Evolutionary conservation across 257 asterid species (phyloP).

Genomic region (Solanum sejunctum): DNA sequence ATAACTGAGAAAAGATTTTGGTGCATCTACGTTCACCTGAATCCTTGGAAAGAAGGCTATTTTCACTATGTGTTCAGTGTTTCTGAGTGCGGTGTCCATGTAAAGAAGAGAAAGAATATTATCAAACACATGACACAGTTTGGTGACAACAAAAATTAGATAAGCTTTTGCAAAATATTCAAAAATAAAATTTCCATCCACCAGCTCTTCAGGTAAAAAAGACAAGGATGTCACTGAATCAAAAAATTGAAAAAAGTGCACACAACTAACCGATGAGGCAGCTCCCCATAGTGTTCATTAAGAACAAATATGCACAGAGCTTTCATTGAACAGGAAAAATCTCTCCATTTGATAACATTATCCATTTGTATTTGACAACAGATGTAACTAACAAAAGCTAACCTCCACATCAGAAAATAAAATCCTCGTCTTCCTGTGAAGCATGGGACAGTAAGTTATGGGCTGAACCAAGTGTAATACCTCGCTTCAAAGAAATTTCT

Average conservation of each 20-base stretch:
- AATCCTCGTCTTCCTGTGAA: slow-evolving; percentile 20
- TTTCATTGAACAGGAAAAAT: not conserved
- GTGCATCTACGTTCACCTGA: not conserved
- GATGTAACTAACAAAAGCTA: not conserved
- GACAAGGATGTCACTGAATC: not conserved
- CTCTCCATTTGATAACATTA: not conserved
- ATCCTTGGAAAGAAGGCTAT: not conserved
- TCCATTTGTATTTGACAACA: not conserved
- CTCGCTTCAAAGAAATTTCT: slow-evolving; percentile 16
- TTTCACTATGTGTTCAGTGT: not conserved
- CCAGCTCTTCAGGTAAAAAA: not conserved
- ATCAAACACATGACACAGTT: not conserved
- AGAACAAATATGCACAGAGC: not conserved
- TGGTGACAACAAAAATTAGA: not conserved
- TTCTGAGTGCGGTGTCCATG: not conserved
- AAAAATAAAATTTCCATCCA: not conserved
- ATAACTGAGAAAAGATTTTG: not conserved
- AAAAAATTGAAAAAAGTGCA: not conserved
- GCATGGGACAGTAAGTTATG: slow-evolving; percentile 7
- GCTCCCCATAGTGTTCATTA: not conserved
- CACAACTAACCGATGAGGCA: not conserved
- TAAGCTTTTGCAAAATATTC: not conserved
- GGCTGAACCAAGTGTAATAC: slow-evolving; percentile 14
- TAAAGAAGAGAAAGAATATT: not conserved
- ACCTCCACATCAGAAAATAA: slow-evolving; percentile 20